Evolutionary conservation across 257 asterid species (phyloP).

Genomic region (Cruciata laevipes): DNA sequence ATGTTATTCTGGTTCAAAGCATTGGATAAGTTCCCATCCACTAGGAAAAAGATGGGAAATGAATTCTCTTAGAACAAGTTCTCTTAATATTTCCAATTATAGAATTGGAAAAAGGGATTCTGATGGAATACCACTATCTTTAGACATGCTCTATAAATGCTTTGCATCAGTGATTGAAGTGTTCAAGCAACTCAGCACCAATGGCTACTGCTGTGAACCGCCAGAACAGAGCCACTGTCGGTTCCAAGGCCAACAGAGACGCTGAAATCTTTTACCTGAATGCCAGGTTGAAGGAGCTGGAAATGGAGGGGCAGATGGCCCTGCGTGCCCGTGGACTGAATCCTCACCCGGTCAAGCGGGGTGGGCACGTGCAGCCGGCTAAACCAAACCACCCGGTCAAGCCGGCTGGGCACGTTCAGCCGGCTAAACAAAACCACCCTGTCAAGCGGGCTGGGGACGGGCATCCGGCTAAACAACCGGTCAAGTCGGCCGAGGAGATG

Average conservation of each 20-base stretch:
- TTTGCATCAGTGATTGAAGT: not conserved
- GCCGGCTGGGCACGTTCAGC: too few relatives aligned
- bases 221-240: not conserved
- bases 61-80: not conserved
- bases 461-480: too few relatives aligned
- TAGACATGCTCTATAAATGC: not conserved
- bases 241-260: too few relatives aligned
- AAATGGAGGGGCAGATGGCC: not conserved
- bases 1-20: not conserved
- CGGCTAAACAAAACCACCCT: too few relatives aligned
- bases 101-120: not conserved
- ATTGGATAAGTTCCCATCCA: not conserved
- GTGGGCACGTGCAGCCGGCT: too few relatives aligned
- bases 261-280: too few relatives aligned
- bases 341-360: not conserved
- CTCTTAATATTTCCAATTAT: not conserved
- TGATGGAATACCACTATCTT: too few relatives aligned
- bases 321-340: not conserved
- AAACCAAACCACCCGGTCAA: too few relatives aligned
- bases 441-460: too few relatives aligned
- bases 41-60: not conserved
- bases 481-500: too few relatives aligned
- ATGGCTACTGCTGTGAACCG: not conserved
- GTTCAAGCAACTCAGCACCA: not conserved
- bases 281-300: too few relatives aligned